Conservation (phyloP, 495 filamentous ascomycete genomes). For the Bacidia gigantensis region DNA sequence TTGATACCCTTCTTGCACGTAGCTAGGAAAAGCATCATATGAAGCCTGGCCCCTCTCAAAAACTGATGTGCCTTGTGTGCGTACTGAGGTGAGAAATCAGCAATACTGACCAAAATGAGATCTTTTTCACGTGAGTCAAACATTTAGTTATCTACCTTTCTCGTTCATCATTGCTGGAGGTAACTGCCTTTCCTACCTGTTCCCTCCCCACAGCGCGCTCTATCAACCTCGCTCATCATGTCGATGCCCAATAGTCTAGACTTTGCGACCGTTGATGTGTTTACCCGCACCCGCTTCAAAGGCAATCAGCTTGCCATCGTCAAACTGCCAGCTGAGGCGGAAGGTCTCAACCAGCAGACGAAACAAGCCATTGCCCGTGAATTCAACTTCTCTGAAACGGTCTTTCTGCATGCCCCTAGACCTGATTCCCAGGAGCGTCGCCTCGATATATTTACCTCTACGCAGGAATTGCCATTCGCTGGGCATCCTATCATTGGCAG, state of each 20-base stretch:
- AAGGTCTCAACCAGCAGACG: slow-evolving; percentile 31
- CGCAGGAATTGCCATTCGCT: slow-evolving; percentile 50
- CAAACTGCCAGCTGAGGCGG: slow-evolving; percentile 27
- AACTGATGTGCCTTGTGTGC: no score
- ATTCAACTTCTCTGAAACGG: slow-evolving; percentile 78
- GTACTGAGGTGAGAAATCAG: no score
- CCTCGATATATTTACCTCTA: slow-evolving; percentile 52
- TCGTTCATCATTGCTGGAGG: no score
- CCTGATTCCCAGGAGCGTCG: background rate
- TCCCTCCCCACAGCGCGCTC: no score
- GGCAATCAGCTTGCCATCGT: slow-evolving; percentile 62
- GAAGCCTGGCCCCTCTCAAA: no score
- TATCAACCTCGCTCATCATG: no score
- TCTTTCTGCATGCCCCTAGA: slow-evolving; percentile 49
- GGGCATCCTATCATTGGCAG: slow-evolving; percentile 24
- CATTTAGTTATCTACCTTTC: no score
- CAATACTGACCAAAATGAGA: no score
- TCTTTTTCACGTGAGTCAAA: no score
- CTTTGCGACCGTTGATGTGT: slow-evolving; percentile 49
- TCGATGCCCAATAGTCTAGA: background rate
- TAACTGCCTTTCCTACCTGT: no score
- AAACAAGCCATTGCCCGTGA: slow-evolving; percentile 58
- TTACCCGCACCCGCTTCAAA: slow-evolving; percentile 39
- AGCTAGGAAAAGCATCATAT: no score
- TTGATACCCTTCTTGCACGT: no score